These are phyloP conservation scores for Emmonsiellopsis sp. DNA, from an alignment of 2,329 filamentous ascomycete genomes.

Conservation along the genomic window DNA sequence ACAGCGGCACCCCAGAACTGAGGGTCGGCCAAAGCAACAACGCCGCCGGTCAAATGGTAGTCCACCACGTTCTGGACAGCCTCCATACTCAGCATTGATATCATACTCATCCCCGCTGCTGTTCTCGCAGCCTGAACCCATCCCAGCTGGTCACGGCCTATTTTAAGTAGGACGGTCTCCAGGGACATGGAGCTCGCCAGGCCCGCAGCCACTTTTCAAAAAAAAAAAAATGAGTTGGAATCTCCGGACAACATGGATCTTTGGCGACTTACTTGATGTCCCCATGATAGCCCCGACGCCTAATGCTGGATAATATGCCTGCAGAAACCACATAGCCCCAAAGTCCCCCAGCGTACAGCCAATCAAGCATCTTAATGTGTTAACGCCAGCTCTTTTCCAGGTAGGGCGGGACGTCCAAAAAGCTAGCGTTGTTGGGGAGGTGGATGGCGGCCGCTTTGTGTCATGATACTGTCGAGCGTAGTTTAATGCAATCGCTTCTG, in stretches of 20 bases:
- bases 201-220: constrained; percentile 41
- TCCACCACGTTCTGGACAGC: constrained; percentile 47
- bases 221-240: neutral
- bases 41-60: constrained; percentile 46
- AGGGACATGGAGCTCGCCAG: constrained; percentile 45
- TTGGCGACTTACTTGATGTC: constrained; percentile 37
- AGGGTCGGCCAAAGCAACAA: constrained; percentile 39
- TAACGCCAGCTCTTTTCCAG: constrained; percentile 46
- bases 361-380: constrained; percentile 47
- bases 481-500: neutral
- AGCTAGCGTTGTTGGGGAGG: constrained; percentile 1
- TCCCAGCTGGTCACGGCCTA: constrained; percentile 40
- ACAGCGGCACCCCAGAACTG: constrained; percentile 45
- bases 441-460: neutral
- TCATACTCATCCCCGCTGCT: constrained; percentile 50
- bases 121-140: constrained; percentile 43
- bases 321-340: constrained; percentile 47
- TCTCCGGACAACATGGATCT: neutral
- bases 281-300: constrained; percentile 44
- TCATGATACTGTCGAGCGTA: neutral
- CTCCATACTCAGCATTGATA: constrained; percentile 54
- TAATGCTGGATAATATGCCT: constrained; percentile 39
- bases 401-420: constrained; percentile 31
- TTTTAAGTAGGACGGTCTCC: constrained; percentile 43
- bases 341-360: constrained; percentile 52